These are phyloP conservation scores for Teratosphaeria viscida DNA, from an alignment of 2,329 filamentous ascomycete species.

Conservation along the genomic window DNA sequence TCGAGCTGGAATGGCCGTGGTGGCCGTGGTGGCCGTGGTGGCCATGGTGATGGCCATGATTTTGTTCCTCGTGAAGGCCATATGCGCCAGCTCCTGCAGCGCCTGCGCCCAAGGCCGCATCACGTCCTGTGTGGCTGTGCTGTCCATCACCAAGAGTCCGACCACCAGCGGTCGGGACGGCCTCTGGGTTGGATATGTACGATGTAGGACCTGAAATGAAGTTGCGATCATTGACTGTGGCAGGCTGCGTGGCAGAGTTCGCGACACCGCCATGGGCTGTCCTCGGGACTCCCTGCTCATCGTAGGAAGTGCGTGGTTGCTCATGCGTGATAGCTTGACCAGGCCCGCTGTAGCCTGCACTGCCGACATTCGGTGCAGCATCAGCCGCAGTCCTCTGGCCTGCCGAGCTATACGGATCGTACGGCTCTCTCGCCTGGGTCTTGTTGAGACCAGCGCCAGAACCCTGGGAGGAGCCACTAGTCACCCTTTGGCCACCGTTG, in stretches of 20 bases:
- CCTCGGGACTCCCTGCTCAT: not conserved
- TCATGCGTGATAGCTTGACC: not conserved
- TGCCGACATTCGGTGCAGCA: not conserved
- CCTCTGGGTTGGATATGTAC: constrained; percentile 9
- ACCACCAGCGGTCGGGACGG: constrained; percentile 21
- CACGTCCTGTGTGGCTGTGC: constrained; percentile 16
- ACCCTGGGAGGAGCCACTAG: not conserved
- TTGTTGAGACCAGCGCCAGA: not conserved
- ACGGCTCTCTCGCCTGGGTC: constrained; percentile 6
- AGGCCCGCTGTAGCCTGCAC: not conserved
- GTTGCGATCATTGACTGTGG: constrained; percentile 9
- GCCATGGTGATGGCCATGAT: constrained; percentile 3
- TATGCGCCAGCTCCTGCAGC: constrained; percentile 15
- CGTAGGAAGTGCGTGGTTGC: not conserved
- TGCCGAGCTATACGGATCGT: constrained; percentile 9
- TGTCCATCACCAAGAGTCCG: constrained; percentile 5
- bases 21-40: not conserved
- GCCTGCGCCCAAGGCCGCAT: constrained; percentile 19
- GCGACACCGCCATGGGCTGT: not conserved
- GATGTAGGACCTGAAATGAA: not conserved
- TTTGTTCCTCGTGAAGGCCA: constrained; percentile 15
- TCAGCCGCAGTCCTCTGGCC: constrained; percentile 9
- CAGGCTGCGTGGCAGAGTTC: constrained; percentile 6
- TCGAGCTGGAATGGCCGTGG: not conserved
- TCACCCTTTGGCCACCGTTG: not conserved